These are phyloP conservation scores for Gossypium stocksii DNA, from an alignment of 345 rosid genomes.

Conservation along the genomic window DNA sequence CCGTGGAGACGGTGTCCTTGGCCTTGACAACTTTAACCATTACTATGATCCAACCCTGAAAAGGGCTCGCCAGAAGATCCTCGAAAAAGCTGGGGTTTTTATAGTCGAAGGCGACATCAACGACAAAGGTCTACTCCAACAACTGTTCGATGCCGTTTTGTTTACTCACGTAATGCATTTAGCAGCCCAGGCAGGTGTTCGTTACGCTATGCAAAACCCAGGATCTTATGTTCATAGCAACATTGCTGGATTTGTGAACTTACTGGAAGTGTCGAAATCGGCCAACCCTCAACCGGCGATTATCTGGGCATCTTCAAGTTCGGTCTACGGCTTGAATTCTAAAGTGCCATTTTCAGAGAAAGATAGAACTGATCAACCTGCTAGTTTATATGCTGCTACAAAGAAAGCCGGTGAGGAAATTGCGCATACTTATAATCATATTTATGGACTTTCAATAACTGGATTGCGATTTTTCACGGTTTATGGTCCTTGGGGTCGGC, in stretches of 20 bases:
- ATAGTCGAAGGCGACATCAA: conserved; percentile 60
- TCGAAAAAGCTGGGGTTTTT: conserved; percentile 48
- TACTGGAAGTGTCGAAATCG: conserved; percentile 50
- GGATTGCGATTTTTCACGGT: conserved; percentile 66
- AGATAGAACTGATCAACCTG: conserved; percentile 58
- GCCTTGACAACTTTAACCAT: conserved; percentile 65
- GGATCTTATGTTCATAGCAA: conserved; percentile 61
- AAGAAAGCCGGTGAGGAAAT: conserved; percentile 73
- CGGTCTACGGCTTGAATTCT: conserved; percentile 58
- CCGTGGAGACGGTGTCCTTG: conserved; percentile 77
- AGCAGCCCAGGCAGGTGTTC: conserved; percentile 66
- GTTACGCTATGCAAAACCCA: conserved; percentile 67
- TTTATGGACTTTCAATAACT: conserved; percentile 61
- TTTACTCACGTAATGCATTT: conserved; percentile 66
- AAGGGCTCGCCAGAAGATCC: conserved; percentile 45
- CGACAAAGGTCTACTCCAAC: conserved; percentile 39
- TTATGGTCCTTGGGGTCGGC: conserved; percentile 74
- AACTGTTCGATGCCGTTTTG: conserved; percentile 48
- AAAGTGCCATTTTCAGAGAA: conserved; percentile 67
- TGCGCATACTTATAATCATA: conserved; percentile 63
- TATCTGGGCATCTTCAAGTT: conserved; percentile 75
- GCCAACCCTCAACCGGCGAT: conserved; percentile 60
- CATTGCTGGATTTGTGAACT: conserved; percentile 59
- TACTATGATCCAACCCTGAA: conserved; percentile 61
- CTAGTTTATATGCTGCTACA: conserved; percentile 63